Conservation (phyloP, 169 alveolate genomes). For the Eimeria mitis region DNA sequence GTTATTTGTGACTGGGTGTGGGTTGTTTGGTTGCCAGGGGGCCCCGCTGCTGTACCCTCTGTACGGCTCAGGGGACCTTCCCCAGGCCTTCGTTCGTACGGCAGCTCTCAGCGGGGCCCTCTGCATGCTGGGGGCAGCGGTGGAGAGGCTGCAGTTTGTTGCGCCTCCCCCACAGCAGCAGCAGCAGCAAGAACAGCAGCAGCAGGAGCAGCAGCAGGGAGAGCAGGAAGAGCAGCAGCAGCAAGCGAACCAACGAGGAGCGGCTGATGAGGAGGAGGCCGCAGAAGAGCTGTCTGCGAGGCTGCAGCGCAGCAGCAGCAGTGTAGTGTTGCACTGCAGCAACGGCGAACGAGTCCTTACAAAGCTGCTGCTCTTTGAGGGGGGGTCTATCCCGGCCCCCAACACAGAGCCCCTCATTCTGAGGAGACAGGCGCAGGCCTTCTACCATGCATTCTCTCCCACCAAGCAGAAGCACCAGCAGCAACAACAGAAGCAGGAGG, state of each 20-base stretch:
- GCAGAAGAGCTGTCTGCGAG: constrained; percentile 2
- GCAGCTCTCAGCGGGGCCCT: constrained; percentile 69
- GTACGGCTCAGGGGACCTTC: constrained; percentile 49
- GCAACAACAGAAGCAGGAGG: not conserved
- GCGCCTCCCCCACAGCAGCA: constrained; percentile 38
- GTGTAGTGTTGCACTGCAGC: constrained; percentile 65
- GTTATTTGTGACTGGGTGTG: constrained; percentile 27
- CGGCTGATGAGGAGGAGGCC: not conserved
- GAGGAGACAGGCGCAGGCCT: constrained; percentile 39
- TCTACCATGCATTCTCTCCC: not conserved
- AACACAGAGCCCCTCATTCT: constrained; percentile 8
- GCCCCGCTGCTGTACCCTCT: constrained; percentile 60
- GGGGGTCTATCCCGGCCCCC: constrained; percentile 9
- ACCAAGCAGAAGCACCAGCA: not conserved
- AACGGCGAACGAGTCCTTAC: constrained; percentile 36
- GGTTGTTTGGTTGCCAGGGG: constrained; percentile 10
- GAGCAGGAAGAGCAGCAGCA: constrained; percentile 20
- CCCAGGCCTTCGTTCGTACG: constrained; percentile 55
- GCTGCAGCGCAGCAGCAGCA: constrained; percentile 50
- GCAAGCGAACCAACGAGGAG: not conserved
- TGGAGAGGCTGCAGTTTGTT: constrained; percentile 46
- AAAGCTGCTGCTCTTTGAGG: constrained; percentile 38
- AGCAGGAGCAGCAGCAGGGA: constrained; percentile 15
- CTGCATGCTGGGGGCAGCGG: constrained; percentile 63
- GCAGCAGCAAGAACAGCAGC: constrained; percentile 32